Percentiles rank a stretch among this genome's conserved stretches.
Evolutionary conservation across 352 stramenopile genomes (phyloP).

Genomic region (Elongisporangium senticosum): DNA sequence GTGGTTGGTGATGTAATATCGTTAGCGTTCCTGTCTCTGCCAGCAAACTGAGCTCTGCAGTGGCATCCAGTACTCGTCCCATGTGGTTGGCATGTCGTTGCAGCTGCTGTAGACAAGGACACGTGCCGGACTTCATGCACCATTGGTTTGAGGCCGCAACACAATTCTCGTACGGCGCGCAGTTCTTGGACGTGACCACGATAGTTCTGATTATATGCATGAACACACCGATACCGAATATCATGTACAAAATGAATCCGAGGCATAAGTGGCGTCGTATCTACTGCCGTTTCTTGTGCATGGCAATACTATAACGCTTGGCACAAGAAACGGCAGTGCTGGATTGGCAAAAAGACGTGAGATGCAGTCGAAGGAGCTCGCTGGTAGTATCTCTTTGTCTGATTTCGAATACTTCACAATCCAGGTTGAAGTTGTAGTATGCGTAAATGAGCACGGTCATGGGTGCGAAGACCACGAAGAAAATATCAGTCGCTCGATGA

Average conservation of each 20-base stretch:
- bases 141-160: constrained; percentile 14
- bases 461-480: constrained; percentile 55
- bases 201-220: neutral
- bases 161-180: constrained; percentile 5
- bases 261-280: neutral
- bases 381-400: constrained; percentile 21
- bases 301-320: neutral
- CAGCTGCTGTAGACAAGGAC: constrained; percentile 38
- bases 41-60: constrained; percentile 16
- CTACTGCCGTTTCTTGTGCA: neutral
- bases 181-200: constrained; percentile 5
- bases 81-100: constrained; percentile 18
- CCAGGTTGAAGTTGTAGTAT: constrained; percentile 35
- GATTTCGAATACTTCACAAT: constrained; percentile 27
- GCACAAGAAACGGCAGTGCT: constrained; percentile 26
- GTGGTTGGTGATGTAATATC: constrained; percentile 38
- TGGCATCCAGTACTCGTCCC: constrained; percentile 24
- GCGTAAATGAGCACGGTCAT: constrained; percentile 35
- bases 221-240: neutral
- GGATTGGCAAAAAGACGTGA: constrained; percentile 43
- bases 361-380: constrained; percentile 27
- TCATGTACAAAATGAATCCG: neutral
- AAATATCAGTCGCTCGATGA: constrained; percentile 34
- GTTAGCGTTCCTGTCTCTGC: constrained; percentile 24
- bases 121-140: constrained; percentile 3